Conservation (phyloP, 2,329 filamentous ascomycete species). For the Ophiostoma sp. region DNA sequence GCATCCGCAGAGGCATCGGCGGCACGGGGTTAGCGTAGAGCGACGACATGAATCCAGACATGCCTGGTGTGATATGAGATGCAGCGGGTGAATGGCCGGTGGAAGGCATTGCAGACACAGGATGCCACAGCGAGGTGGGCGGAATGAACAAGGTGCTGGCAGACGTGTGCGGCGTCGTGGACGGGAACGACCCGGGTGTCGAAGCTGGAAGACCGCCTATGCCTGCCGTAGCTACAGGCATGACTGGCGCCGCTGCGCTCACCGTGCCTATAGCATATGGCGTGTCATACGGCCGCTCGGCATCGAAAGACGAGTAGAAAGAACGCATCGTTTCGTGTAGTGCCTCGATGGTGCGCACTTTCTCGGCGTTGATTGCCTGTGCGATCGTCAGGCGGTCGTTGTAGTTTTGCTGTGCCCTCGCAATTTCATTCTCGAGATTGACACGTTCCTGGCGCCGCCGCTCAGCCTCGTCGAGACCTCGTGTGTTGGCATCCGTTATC, state of each 20-base stretch:
- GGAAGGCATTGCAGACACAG: background rate
- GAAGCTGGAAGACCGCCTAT: background rate
- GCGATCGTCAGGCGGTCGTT: constrained; percentile 37
- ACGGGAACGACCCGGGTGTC: constrained; percentile 15
- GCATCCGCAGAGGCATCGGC: constrained; percentile 33
- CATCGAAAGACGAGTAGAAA: constrained; percentile 41
- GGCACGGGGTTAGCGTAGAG: constrained; percentile 11
- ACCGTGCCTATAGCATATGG: constrained; percentile 25
- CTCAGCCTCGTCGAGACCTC: constrained; percentile 59
- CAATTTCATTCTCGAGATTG: constrained; percentile 43
- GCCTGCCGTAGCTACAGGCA: background rate
- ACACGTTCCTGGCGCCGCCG: constrained; percentile 49
- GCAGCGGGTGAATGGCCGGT: constrained; percentile 21
- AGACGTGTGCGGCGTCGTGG: constrained; percentile 22
- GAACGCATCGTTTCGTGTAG: constrained; percentile 36
- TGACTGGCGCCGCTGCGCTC: background rate
- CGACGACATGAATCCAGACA: constrained; percentile 33
- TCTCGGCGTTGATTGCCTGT: constrained; percentile 35
- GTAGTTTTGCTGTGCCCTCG: constrained; percentile 42
- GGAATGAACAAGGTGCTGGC: constrained; percentile 8
- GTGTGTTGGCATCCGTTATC: constrained; percentile 62
- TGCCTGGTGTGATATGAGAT: constrained; percentile 22
- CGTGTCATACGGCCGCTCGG: constrained; percentile 39
- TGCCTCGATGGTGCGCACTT: constrained; percentile 38
- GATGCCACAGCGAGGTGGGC: constrained; percentile 14